Evolutionary conservation across 257 asterid species (phyloP).

Genomic region (Plantago major): DNA sequence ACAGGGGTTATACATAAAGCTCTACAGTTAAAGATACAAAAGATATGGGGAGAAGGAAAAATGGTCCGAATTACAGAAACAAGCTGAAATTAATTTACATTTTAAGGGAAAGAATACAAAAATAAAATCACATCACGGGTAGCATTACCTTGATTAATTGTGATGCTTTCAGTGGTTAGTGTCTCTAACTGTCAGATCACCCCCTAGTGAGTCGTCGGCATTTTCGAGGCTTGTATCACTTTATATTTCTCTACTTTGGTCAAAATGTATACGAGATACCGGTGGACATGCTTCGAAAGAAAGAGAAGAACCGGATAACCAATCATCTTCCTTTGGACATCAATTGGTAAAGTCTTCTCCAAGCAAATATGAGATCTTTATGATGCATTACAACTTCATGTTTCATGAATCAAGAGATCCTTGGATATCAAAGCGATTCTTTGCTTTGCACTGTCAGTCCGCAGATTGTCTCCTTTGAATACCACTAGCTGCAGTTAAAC

Average conservation of each 20-base stretch:
- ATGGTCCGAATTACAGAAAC: slow-evolving; percentile 17
- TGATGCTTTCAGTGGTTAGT: slow-evolving; percentile 26
- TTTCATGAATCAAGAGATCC: slow-evolving; percentile 56
- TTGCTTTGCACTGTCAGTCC: slow-evolving; percentile 83
- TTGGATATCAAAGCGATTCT: slow-evolving; percentile 76
- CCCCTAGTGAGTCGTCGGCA: slow-evolving; percentile 22
- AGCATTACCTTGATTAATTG: slow-evolving; percentile 22
- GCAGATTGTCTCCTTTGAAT: slow-evolving; percentile 65
- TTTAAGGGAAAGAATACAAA: slow-evolving; percentile 14
- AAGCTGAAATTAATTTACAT: slow-evolving; percentile 33
- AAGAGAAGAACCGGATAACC: slow-evolving; percentile 18
- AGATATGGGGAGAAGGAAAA: slow-evolving; percentile 9
- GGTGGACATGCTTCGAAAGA: slow-evolving; percentile 7
- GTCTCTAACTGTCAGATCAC: slow-evolving; percentile 40
- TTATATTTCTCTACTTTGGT: slow-evolving; percentile 27
- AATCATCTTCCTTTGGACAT: slow-evolving; percentile 17
- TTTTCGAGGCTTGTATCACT: slow-evolving; percentile 24
- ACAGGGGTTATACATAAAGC: slow-evolving; percentile 23
- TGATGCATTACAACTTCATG: slow-evolving; percentile 24
- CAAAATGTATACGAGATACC: slow-evolving; percentile 20
- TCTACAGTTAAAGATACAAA: slow-evolving; percentile 27
- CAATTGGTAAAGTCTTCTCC: slow-evolving; percentile 16
- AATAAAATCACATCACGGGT: slow-evolving; percentile 15
- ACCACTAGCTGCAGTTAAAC: slow-evolving; percentile 64
- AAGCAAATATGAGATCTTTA: slow-evolving; percentile 14